A percentile compares a stretch with the other conserved stretches of the same genome.
phyloP scores from a whole-genome alignment of 1,284 basidiomycete genomes.

The Trametes polyzona region DNA sequence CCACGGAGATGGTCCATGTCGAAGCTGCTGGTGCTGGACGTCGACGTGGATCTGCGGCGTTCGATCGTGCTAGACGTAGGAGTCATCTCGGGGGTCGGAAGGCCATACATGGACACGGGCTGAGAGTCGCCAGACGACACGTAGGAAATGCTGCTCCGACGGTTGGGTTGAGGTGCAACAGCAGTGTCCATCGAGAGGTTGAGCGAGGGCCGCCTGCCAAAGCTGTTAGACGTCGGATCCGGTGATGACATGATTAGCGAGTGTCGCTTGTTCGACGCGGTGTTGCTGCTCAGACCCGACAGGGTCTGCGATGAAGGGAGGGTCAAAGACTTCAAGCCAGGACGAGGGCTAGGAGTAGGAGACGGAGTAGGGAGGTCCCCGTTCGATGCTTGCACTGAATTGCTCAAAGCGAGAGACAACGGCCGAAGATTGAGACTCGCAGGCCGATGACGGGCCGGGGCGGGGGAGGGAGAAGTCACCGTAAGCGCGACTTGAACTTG shows the following conservation, averaged over 20 bases:
- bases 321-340: constrained; percentile 53
- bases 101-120: constrained; percentile 44
- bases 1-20: constrained; percentile 35
- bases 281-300: constrained; percentile 32
- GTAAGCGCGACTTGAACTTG: constrained; percentile 27
- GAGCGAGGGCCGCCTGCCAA: constrained; percentile 35
- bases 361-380: constrained; percentile 59
- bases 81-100: constrained; percentile 76
- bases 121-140: constrained; percentile 51
- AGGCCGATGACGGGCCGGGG: constrained; percentile 57
- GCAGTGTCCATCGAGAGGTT: constrained; percentile 32
- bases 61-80: constrained; percentile 52
- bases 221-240: constrained; percentile 24
- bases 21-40: constrained; percentile 31
- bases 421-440: constrained; percentile 68
- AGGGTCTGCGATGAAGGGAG: constrained; percentile 43
- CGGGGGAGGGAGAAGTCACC: constrained; percentile 39
- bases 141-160: constrained; percentile 75
- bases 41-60: constrained; percentile 22
- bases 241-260: constrained; percentile 32
- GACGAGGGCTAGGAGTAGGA: constrained; percentile 47
- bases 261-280: constrained; percentile 31
- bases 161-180: constrained; percentile 19
- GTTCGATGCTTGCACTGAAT: constrained; percentile 38
- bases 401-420: constrained; percentile 65